These are phyloP conservation scores for Apiospora pterosperma DNA, from an alignment of 2,329 filamentous ascomycete species.

Conservation along the genomic window DNA sequence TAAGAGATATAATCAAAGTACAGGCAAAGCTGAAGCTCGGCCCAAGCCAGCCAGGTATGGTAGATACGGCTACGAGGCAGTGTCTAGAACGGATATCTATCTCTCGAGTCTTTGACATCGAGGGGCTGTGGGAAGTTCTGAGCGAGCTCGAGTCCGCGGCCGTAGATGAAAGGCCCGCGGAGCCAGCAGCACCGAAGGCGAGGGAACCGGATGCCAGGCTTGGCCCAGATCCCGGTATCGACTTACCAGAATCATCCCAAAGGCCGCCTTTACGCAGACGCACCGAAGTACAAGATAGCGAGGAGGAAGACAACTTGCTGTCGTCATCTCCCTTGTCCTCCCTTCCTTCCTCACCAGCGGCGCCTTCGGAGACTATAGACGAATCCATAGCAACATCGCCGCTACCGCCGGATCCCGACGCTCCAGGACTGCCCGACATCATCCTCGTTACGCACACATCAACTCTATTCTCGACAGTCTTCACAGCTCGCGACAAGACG, in stretches of 20 bases:
- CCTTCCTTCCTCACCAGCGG: not conserved
- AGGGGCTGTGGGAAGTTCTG: constrained; percentile 56
- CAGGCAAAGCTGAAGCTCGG: constrained; percentile 27
- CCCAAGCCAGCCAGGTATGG: constrained; percentile 11
- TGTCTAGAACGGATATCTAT: constrained; percentile 50
- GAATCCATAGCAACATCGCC: constrained; percentile 22
- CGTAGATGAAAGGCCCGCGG: not conserved
- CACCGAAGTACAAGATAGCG: constrained; percentile 35
- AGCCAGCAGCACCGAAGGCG: not conserved
- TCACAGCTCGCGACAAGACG: constrained; percentile 43
- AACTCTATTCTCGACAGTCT: constrained; percentile 47
- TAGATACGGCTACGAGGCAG: constrained; percentile 21
- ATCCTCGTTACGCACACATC: constrained; percentile 56
- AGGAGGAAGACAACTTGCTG: constrained; percentile 33
- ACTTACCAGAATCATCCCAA: constrained; percentile 17
- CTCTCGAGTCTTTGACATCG: constrained; percentile 55
- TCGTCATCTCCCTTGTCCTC: constrained; percentile 14
- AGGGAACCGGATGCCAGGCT: not conserved
- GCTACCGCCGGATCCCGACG: constrained; percentile 6
- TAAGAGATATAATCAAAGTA: constrained; percentile 38
- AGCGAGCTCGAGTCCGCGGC: constrained; percentile 39
- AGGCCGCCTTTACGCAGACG: constrained; percentile 3
- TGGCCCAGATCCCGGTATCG: not conserved
- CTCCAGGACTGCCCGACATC: constrained; percentile 34
- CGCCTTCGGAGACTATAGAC: constrained; percentile 3